These are phyloP conservation scores for Kregervanrija delftensis DNA, from an alignment of 805 yeast genomes.

Conservation along the genomic window DNA sequence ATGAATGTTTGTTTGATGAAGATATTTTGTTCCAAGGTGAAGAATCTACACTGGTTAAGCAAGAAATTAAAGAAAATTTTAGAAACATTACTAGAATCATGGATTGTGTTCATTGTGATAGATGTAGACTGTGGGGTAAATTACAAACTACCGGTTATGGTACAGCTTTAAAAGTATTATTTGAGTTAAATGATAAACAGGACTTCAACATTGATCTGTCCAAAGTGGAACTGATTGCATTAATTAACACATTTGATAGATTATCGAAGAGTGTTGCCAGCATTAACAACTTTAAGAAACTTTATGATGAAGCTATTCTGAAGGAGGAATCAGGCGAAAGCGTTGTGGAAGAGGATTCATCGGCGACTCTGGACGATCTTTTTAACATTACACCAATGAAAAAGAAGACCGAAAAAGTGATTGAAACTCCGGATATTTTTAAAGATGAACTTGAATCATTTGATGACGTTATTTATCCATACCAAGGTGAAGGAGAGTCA, in stretches of 20 bases:
- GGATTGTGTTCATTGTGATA: slow-evolving; percentile 98
- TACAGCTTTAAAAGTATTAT: slow-evolving; percentile 84
- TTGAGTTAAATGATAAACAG: slow-evolving; percentile 59
- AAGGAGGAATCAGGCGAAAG: slow-evolving; percentile 20
- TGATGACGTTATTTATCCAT: slow-evolving; percentile 21
- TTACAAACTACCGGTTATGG: slow-evolving; percentile 97
- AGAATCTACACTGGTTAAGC: slow-evolving; percentile 52
- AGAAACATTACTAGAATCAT: slow-evolving; percentile 85
- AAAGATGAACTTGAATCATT: slow-evolving; percentile 18
- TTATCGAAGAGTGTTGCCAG: slow-evolving; percentile 78
- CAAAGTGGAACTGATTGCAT: slow-evolving; percentile 78
- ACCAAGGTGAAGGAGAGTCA: slow-evolving; percentile 4
- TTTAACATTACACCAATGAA: not conserved
- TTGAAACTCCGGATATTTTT: slow-evolving; percentile 15
- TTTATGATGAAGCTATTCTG: slow-evolving; percentile 35
- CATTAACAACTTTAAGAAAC: slow-evolving; percentile 58
- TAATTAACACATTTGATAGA: slow-evolving; percentile 88
- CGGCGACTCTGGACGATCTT: not conserved
- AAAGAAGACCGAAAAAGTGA: not conserved
- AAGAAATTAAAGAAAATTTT: slow-evolving; percentile 81
- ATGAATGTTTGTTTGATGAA: slow-evolving; percentile 36
- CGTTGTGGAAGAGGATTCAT: not conserved
- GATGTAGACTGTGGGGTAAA: slow-evolving; percentile 98
- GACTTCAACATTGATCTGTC: slow-evolving; percentile 39
- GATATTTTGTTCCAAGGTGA: slow-evolving; percentile 40